Evolutionary conservation across 2,329 filamentous ascomycete genomes (phyloP).

Genomic region (Fusarium bactridioides): DNA sequence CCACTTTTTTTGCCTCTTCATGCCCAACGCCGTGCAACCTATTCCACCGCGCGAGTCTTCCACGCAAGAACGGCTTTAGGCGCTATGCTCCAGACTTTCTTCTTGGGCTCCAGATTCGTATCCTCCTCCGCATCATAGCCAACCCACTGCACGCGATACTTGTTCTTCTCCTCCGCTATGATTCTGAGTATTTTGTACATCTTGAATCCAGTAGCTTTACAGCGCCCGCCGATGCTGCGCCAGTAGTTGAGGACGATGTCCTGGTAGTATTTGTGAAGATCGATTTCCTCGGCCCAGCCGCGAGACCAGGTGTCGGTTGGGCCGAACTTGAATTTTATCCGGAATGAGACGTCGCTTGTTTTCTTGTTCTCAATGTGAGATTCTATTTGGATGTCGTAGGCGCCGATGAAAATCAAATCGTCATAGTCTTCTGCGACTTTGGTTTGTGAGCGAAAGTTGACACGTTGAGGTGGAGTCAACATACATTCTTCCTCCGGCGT

Average conservation of each 20-base stretch:
- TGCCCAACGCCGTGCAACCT: constrained; percentile 45
- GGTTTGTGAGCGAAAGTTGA: not conserved
- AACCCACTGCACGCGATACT: constrained; percentile 12
- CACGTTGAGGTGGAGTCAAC: not conserved
- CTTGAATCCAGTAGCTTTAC: not conserved
- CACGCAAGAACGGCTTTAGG: not conserved
- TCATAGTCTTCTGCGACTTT: not conserved
- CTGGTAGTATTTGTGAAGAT: not conserved
- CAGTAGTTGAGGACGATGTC: constrained; percentile 1
- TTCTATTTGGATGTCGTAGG: not conserved
- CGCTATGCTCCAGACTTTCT: constrained; percentile 2
- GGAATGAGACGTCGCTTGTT: not conserved
- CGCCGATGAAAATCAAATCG: constrained; percentile 1
- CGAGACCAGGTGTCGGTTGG: not conserved
- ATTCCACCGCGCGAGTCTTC: not conserved
- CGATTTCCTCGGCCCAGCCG: not conserved
- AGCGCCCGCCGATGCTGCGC: constrained; percentile 2
- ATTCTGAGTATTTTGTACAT: constrained; percentile 7
- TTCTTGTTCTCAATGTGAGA: not conserved
- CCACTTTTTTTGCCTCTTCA: constrained; percentile 51
- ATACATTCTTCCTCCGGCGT: not conserved
- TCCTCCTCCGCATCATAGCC: constrained; percentile 1
- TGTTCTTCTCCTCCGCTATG: not conserved
- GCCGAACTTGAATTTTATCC: not conserved
- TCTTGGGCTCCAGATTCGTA: constrained; percentile 5